phyloP scores from a whole-genome alignment of 2,329 filamentous ascomycete species.

The Ophiocordyceps unilateralis region DNA sequence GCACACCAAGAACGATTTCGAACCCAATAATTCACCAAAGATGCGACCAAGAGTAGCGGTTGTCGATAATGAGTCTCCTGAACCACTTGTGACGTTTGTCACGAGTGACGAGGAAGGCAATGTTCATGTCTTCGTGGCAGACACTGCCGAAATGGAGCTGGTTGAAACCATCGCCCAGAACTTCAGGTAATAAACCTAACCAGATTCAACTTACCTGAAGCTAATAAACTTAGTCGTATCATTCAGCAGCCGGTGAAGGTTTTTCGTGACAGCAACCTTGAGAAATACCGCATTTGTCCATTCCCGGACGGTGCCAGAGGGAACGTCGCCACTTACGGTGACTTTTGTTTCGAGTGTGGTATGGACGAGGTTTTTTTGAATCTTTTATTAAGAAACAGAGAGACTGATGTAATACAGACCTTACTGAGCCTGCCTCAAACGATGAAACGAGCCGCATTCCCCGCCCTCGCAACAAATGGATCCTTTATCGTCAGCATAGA shows the following conservation, averaged over 20 bases:
- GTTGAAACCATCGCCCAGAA: conserved; percentile 8
- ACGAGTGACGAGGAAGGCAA: conserved; percentile 7
- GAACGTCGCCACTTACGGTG: conserved; percentile 4
- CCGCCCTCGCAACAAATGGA: conserved; percentile 15
- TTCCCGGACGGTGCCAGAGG: conserved; percentile 4
- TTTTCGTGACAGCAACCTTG: conserved; percentile 7
- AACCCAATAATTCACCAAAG: neutral
- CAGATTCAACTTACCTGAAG: neutral
- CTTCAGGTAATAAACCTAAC: conserved; percentile 8
- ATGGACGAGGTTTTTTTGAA: neutral
- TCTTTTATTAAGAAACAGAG: neutral
- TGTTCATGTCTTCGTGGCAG: conserved; percentile 11
- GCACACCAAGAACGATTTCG: neutral
- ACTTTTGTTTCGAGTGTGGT: conserved; percentile 8
- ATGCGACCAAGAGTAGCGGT: conserved; percentile 3
- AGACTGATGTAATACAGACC: conserved; percentile 1
- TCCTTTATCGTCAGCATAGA: conserved; percentile 15
- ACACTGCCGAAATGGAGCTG: conserved; percentile 5
- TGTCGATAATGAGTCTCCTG: neutral
- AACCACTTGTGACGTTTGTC: conserved; percentile 9
- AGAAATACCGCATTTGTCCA: conserved; percentile 12
- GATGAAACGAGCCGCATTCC: conserved; percentile 7
- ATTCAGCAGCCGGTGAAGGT: conserved; percentile 11
- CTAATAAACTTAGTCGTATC: conserved; percentile 5
- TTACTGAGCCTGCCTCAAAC: neutral